Conservation (phyloP, 768 basidiomycete species). For the Ramaria sp. region DNA sequence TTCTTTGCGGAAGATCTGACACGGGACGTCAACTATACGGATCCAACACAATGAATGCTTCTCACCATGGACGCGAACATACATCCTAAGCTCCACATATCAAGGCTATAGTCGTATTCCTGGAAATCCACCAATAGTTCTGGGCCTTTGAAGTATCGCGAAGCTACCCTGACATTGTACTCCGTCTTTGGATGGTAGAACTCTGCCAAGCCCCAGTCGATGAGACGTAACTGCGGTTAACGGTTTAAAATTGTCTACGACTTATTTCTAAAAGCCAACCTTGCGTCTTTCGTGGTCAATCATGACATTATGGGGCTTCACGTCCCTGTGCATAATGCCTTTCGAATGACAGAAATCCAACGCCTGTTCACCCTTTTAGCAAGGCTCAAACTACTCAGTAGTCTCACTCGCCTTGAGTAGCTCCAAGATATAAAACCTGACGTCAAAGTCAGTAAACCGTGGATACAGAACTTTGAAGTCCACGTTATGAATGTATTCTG, state of each 20-base stretch:
- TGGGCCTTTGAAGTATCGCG: conserved; percentile 96
- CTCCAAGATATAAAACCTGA: conserved; percentile 94
- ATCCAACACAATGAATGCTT: not conserved
- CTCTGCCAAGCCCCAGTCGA: conserved; percentile 98
- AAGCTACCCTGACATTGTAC: conserved; percentile 96
- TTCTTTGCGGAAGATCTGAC: conserved; percentile 95
- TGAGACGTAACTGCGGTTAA: conserved; percentile 68
- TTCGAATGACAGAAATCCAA: conserved; percentile 97
- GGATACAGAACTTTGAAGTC: conserved; percentile 97
- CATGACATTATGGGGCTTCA: conserved; percentile 99
- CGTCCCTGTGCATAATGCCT: conserved; percentile 98
- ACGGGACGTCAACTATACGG: not conserved
- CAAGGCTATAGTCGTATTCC: conserved; percentile 94
- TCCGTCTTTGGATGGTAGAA: conserved; percentile 97
- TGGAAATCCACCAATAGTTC: conserved; percentile 96
- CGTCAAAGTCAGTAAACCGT: conserved; percentile 90
- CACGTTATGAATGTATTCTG: conserved; percentile 96
- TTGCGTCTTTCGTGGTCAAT: conserved; percentile 97
- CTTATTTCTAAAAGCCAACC: conserved; percentile 29
- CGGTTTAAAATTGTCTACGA: not conserved
- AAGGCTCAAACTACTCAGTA: not conserved
- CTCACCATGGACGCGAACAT: conserved; percentile 98
- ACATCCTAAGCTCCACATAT: conserved; percentile 99
- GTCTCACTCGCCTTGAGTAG: conserved; percentile 61
- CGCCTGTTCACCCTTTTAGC: conserved; percentile 38